Evolutionary conservation across 768 basidiomycete genomes (phyloP).

Genomic region (Rubroboletus pulcherrimus): DNA sequence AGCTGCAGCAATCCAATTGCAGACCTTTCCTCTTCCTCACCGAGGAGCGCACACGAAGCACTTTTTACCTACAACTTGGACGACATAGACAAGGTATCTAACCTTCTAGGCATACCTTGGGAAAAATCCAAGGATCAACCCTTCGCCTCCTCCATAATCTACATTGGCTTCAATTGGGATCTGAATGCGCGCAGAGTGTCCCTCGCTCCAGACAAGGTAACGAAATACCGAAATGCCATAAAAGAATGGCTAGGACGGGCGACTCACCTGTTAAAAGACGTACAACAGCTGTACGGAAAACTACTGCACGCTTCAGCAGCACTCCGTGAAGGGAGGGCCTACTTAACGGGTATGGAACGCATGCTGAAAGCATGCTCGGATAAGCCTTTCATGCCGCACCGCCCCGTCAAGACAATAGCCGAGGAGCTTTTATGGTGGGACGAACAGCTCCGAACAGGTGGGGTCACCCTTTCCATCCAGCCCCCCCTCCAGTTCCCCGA

Average conservation of each 20-base stretch:
- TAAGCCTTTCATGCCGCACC: neutral
- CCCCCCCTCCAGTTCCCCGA: neutral
- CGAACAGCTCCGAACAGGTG: fast-evolving
- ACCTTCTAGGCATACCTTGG: slow-evolving; percentile 1
- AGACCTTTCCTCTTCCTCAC: too few relatives aligned
- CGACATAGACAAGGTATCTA: neutral
- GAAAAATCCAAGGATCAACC: slow-evolving; percentile 12
- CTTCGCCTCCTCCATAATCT: neutral
- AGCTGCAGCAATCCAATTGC: fast-evolving
- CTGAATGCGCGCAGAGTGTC: neutral
- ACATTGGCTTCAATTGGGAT: slow-evolving; percentile 37
- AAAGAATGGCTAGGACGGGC: neutral
- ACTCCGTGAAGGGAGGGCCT: neutral
- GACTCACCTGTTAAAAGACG: neutral
- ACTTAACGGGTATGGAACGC: neutral
- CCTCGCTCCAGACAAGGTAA: too few relatives aligned
- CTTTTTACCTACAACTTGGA: neutral
- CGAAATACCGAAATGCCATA: neutral
- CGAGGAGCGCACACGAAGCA: fast-evolving
- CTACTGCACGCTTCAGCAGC: neutral
- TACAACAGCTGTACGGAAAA: neutral
- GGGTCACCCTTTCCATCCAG: neutral
- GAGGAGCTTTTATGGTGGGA: neutral
- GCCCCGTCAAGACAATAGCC: neutral
- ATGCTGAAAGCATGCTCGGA: neutral